A percentile compares a stretch with the other conserved stretches of the same genome.
These are phyloP conservation scores for Diaporthe vaccinii DNA, from an alignment of 2,329 filamentous ascomycete species.

Conservation along the genomic window DNA sequence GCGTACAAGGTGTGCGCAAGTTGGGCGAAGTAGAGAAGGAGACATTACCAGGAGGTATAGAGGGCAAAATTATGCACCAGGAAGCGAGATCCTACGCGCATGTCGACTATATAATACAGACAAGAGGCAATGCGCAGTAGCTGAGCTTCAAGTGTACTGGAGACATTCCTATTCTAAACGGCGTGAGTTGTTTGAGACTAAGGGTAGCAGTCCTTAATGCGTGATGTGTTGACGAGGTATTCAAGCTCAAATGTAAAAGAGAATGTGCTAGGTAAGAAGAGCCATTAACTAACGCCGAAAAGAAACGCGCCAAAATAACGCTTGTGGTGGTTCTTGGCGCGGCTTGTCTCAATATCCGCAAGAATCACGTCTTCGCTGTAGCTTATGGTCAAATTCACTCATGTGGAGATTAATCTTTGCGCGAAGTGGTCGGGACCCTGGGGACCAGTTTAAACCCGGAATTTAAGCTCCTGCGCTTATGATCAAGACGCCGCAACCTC, in stretches of 20 bases:
- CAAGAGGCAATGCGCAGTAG: background rate
- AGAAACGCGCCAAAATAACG: background rate
- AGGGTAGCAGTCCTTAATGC: no score
- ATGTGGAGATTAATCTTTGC: background rate
- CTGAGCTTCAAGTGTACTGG: background rate
- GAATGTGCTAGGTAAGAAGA: background rate
- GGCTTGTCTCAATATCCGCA: no score
- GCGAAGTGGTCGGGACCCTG: background rate
- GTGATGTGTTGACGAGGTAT: no score
- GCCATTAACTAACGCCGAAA: background rate
- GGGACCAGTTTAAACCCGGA: background rate
- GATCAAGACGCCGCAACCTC: background rate
- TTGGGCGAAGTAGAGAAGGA: background rate
- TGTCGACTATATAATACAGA: background rate
- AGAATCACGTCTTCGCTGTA: background rate
- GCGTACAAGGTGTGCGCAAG: background rate
- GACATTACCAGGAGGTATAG: background rate
- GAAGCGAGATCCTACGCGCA: background rate
- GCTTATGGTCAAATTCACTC: background rate
- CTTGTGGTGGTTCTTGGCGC: background rate
- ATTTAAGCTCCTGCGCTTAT: background rate
- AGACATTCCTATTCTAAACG: no score
- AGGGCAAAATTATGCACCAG: background rate
- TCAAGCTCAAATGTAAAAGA: background rate
- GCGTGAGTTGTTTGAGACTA: no score